These are phyloP conservation scores for Chondrus crispus DNA, from an alignment of 23 red algal species.

Conservation along the genomic window DNA sequence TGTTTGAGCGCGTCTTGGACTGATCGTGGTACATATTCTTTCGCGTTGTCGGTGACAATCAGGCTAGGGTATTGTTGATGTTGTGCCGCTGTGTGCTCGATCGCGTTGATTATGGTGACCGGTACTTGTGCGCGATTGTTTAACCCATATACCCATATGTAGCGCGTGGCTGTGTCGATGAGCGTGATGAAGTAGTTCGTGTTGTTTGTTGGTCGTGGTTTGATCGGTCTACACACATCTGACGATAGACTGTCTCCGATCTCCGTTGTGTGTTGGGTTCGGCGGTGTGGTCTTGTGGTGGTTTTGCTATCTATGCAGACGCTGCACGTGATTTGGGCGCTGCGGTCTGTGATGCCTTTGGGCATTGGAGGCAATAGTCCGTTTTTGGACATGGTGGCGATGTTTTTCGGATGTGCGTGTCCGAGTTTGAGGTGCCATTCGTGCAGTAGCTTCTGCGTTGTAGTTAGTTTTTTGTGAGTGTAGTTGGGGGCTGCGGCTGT, in stretches of 20 bases:
- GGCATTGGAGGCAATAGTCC: not conserved
- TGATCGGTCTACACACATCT: slow-evolving; percentile 5
- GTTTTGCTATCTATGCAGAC: not conserved
- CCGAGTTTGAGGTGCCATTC: not conserved
- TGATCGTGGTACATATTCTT: not conserved
- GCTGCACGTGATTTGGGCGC: not conserved
- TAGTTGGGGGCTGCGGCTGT: too few relatives aligned
- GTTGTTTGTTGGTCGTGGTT: not conserved
- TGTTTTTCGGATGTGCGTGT: not conserved
- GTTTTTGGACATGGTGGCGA: not conserved
- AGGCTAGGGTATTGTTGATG: too few relatives aligned
- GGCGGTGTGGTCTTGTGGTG: not conserved
- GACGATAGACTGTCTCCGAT: not conserved
- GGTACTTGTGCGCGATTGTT: not conserved
- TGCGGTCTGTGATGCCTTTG: not conserved
- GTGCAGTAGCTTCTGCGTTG: too few relatives aligned
- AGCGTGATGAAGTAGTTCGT: not conserved
- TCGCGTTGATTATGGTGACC: too few relatives aligned
- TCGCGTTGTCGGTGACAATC: slow-evolving; percentile 36
- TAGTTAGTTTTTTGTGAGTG: too few relatives aligned
- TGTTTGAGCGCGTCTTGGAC: not conserved
- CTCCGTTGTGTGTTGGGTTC: not conserved
- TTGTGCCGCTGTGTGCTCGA: too few relatives aligned
- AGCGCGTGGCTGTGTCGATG: not conserved
- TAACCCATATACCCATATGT: not conserved